These are phyloP conservation scores for Geotrichum australiense DNA, from an alignment of 1,139 yeast species.

Conservation along the genomic window DNA sequence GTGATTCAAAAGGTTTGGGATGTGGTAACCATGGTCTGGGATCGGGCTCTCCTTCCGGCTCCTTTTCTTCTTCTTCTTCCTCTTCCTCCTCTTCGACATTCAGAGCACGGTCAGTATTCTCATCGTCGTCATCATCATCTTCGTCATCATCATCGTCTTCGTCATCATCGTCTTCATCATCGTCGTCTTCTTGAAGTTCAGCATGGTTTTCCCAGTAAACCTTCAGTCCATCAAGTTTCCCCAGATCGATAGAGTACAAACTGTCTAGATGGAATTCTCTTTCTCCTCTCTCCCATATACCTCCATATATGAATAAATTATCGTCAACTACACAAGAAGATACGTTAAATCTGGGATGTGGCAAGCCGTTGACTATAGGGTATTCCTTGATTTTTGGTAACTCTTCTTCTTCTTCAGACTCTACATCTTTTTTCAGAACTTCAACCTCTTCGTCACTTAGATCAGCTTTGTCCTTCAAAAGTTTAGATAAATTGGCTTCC, in stretches of 20 bases:
- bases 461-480: constrained; percentile 59
- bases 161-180: constrained; percentile 52
- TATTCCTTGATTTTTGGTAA: constrained; percentile 44
- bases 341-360: constrained; percentile 87
- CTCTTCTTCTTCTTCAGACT: constrained; percentile 33
- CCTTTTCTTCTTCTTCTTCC: constrained; percentile 52
- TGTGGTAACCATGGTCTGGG: constrained; percentile 95
- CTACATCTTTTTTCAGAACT: constrained; percentile 35
- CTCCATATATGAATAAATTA: constrained; percentile 79
- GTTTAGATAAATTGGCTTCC: constrained; percentile 69
- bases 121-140: constrained; percentile 48
- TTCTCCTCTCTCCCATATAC: constrained; percentile 84
- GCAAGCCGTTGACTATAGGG: constrained; percentile 53
- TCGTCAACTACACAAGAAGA: constrained; percentile 83
- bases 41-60: constrained; percentile 60
- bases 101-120: constrained; percentile 44
- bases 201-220: constrained; percentile 83
- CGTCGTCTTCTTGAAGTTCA: constrained; percentile 51
- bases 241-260: constrained; percentile 77
- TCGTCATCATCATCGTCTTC: constrained; percentile 60
- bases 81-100: constrained; percentile 55
- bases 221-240: constrained; percentile 79
- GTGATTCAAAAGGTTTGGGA: constrained; percentile 87
- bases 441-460: constrained; percentile 50
- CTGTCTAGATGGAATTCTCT: constrained; percentile 79